Base-by-base conservation (phyloP, 306 rosid genomes). In the Pterocarpus macrocarpus region DNA sequence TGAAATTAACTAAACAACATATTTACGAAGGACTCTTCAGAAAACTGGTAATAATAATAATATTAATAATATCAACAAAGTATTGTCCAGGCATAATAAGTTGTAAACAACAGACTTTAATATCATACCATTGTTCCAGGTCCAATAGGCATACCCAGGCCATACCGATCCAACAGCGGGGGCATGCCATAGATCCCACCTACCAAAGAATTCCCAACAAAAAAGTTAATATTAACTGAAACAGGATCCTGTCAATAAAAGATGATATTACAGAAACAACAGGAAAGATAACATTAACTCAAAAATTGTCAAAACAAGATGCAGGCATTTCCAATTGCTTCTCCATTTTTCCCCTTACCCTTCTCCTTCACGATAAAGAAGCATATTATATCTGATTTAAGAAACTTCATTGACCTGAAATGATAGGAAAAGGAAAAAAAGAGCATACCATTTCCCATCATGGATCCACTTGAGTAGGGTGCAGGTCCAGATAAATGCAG, bases 181-280 rank as follows among this genome's bases (percentile, higher is more conserved):
- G 98, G 92, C 53, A 96, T 87, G 56, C 90, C 92, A 90, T 96
- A 96, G 77, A 93, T 89, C 72, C 97, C 99, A 89, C 94, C 99
- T 96, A 80, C 64, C 52, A 77, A 69, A 68, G 56, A 69, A 76
- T 57, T 65, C 34, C 41, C 76, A 59, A 73, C 61, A 44, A 47
- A 28, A 80, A 73, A 5, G 53, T n/a, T 36, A 49, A 73, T 28
- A 53, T 71, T 44, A 22, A 79, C 49, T 12, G 59, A 35, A 80
- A 64, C 56, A 80, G 69, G 74, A 79, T 7, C 64, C 55, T 30
- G 39, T 35, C 58, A 16, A 61, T 12, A 67, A 43, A 43, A 55
- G 14, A 57, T 7, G 69, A 57, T 6, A 77, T 34, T 50, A 43
- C 62, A 76, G 41, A 83, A 64, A 63, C 45, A 77, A 56, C 64